A percentile compares a stretch with the other conserved stretches of the same genome.
Conservation (phyloP, 441 rosid species). For the Francoa sonchifolia region DNA sequence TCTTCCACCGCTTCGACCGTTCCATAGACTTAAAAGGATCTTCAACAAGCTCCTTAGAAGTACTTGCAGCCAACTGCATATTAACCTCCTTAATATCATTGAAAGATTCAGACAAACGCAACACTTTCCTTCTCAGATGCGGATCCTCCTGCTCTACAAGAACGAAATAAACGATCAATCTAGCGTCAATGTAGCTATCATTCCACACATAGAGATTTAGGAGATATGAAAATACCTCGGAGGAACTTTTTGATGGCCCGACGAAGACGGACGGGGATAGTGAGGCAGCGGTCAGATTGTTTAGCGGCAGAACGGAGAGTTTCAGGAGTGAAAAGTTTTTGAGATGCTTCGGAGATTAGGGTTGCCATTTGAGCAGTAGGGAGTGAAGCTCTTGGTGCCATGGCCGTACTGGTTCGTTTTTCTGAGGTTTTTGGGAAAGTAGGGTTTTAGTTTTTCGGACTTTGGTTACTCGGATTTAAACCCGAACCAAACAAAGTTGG, state of each 20-base stretch:
- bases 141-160: conserved; percentile 63
- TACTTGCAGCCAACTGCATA: conserved; percentile 31
- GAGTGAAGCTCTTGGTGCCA: not conserved
- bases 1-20: conserved; percentile 67
- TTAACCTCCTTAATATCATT: conserved; percentile 53
- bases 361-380: conserved; percentile 32
- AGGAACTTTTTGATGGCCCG: conserved; percentile 72
- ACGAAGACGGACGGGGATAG: conserved; percentile 70
- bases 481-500: too few relatives aligned
- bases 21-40: conserved; percentile 75
- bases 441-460: not conserved
- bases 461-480: too few relatives aligned
- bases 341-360: conserved; percentile 28
- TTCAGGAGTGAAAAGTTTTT: conserved; percentile 35
- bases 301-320: conserved; percentile 49
- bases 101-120: conserved; percentile 55
- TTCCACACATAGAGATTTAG: not conserved
- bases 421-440: not conserved
- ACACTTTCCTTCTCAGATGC: conserved; percentile 63
- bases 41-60: conserved; percentile 54
- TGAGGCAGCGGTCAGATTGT: conserved; percentile 56
- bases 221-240: conserved; percentile 28
- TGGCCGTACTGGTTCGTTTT: not conserved
- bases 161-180: not conserved
- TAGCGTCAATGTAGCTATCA: not conserved